Conservation (phyloP, 2,329 filamentous ascomycete genomes). For the Rutstroemia sp. region DNA sequence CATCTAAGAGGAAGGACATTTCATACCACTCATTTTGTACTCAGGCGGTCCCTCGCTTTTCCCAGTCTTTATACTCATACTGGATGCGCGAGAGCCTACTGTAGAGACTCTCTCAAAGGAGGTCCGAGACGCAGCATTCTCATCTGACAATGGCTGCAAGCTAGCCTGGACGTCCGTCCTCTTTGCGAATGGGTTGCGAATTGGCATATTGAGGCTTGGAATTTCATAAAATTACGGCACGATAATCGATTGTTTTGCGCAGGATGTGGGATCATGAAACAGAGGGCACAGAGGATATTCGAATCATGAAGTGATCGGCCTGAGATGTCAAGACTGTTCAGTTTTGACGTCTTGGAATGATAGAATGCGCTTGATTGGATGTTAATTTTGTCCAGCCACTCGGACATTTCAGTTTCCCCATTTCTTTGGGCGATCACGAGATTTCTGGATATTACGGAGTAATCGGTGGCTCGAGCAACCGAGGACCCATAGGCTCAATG, state of each 20-base stretch:
- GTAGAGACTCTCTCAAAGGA: conserved; percentile 57
- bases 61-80: conserved; percentile 53
- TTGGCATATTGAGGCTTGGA: not conserved
- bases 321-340: not conserved
- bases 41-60: conserved; percentile 59
- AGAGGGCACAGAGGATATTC: not conserved
- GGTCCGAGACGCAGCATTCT: conserved; percentile 41
- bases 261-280: not conserved
- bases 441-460: not conserved
- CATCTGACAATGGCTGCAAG: conserved; percentile 34
- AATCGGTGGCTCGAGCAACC: not conserved
- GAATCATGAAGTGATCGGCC: not conserved
- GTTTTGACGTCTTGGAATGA: not conserved
- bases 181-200: conserved; percentile 61
- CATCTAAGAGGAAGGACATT: not conserved
- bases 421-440: conserved; percentile 8
- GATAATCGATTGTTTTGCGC: conserved; percentile 3
- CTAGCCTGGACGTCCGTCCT: conserved; percentile 37
- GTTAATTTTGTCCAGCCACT: conserved; percentile 6
- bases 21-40: conserved; percentile 73
- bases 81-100: conserved; percentile 53
- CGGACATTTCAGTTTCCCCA: conserved; percentile 3
- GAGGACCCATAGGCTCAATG: not conserved
- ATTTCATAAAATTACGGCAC: conserved; percentile 1
- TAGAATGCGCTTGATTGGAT: conserved; percentile 1